Evolutionary conservation across 257 asterid genomes (phyloP), one percentile per base, ranked within the genome.

Genomic region (Striga asiatica): DNA sequence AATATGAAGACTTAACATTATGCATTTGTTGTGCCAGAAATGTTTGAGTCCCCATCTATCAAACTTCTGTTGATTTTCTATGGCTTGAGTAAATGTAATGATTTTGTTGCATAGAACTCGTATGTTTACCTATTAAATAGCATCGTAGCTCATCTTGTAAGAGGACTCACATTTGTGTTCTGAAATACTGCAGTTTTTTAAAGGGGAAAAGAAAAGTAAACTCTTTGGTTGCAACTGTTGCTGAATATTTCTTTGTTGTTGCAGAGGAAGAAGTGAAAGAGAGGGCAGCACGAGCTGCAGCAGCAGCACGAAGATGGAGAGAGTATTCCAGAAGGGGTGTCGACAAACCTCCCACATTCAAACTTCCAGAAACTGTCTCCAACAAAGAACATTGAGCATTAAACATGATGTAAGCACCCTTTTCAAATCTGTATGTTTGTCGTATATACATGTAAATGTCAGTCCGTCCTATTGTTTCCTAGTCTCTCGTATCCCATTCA

Each of bases 291-390:
- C 76, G 92, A 72, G 89, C 96, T 27, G 98, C 98, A 6, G 95
- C 95, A 8, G 98, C 98, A 19, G 75, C 98, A 60, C 92, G 95
- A 18, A 71, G 94, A 69, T 92, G 98, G 98, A 78, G 98, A 68
- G 98, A 92, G 67, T 88, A 92, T 67, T 92, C 98, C 1, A 67
- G 98, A 66, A 76, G 70, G 67, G 95, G 97, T 0, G 82, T 61
- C 0, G 98, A 92, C 65, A 92, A 82, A 51, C 97, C 74, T 47
- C 93, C 97, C n/a, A 71, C 86, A 16, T 82, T 67, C 84, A 88
- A 82, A 65, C 94, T 92, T 41, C 95, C 98, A 0, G 97, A 81
- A 69, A 76, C 84, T 2, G 18, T 76, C 38, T 78, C 95, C 50
- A 76, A 71, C 67, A 70, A 77, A 49, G 93, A 87, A 14, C 53